These are phyloP conservation scores for Pseudogymnoascus sp. DNA, from an alignment of 2,329 filamentous ascomycete species.

Conservation along the genomic window DNA sequence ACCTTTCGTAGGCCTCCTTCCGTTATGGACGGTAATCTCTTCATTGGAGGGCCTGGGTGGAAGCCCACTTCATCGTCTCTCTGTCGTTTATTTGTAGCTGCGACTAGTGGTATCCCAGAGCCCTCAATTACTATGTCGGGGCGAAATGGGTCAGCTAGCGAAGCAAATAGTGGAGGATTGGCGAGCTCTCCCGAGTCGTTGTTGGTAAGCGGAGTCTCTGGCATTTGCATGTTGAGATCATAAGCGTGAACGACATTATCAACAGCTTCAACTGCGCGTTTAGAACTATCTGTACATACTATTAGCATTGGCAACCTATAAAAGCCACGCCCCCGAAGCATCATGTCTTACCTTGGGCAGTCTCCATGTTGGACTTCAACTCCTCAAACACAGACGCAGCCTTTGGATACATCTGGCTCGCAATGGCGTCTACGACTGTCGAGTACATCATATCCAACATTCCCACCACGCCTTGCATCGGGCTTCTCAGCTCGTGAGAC, in stretches of 20 bases:
- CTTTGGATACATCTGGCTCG: slow-evolving; percentile 41
- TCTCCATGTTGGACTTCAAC: slow-evolving; percentile 61
- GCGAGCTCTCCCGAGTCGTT: slow-evolving; percentile 11
- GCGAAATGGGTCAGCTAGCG: neutral
- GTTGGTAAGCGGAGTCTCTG: slow-evolving; percentile 45
- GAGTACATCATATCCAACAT: slow-evolving; percentile 73
- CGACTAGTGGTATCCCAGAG: slow-evolving; percentile 4
- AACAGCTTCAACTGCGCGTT: slow-evolving; percentile 63
- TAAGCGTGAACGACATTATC: slow-evolving; percentile 71
- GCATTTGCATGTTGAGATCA: slow-evolving; percentile 66
- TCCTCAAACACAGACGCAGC: slow-evolving; percentile 50
- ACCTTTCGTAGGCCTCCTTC: slow-evolving; percentile 11
- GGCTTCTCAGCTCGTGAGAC: slow-evolving; percentile 63
- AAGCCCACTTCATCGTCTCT: slow-evolving; percentile 18
- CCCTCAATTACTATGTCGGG: slow-evolving; percentile 10
- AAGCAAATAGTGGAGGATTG: neutral
- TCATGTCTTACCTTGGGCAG: slow-evolving; percentile 52
- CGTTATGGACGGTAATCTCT: slow-evolving; percentile 21
- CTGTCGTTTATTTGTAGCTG: slow-evolving; percentile 18
- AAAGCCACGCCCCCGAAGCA: no score
- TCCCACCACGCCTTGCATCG: slow-evolving; percentile 68
- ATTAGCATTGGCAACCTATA: no score
- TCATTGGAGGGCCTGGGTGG: slow-evolving; percentile 21
- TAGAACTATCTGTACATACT: slow-evolving; percentile 50
- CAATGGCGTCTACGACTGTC: slow-evolving; percentile 58